Evolutionary conservation across 345 rosid genomes (phyloP).

Genomic region (Brassica carinata): DNA sequence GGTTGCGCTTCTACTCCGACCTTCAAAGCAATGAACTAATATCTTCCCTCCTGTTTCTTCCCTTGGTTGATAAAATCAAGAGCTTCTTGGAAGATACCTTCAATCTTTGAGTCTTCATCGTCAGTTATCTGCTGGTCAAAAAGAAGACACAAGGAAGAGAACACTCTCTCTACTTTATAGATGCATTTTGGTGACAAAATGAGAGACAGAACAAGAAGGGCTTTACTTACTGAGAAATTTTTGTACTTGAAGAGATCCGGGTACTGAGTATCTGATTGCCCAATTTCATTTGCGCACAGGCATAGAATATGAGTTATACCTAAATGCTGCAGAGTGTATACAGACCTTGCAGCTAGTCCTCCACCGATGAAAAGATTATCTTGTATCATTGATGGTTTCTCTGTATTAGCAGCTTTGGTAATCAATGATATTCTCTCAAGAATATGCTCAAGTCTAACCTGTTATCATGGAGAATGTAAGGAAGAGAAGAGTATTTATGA

Average conservation of each 20-base stretch:
- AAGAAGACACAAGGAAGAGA: conserved; percentile 36
- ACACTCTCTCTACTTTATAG: conserved; percentile 24
- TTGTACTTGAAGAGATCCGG: conserved; percentile 75
- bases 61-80: conserved; percentile 71
- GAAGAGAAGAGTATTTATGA: neutral
- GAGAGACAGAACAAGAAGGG: neutral
- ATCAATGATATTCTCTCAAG: conserved; percentile 95
- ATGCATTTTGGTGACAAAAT: neutral
- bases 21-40: conserved; percentile 97
- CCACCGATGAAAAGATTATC: conserved; percentile 81
- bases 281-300: conserved; percentile 94
- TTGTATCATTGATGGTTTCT: conserved; percentile 87
- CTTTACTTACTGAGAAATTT: conserved; percentile 77
- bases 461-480: conserved; percentile 30
- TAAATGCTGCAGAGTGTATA: conserved; percentile 75
- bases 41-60: conserved; percentile 75
- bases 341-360: conserved; percentile 88
- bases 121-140: conserved; percentile 74
- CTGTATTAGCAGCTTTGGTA: conserved; percentile 92
- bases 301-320: conserved; percentile 85
- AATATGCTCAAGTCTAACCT: conserved; percentile 97
- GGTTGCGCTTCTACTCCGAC: conserved; percentile 97
- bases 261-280: conserved; percentile 91
- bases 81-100: conserved; percentile 81
- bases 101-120: conserved; percentile 77